Conservation (phyloP, 768 basidiomycete genomes). For the Podaxis pistillaris region DNA sequence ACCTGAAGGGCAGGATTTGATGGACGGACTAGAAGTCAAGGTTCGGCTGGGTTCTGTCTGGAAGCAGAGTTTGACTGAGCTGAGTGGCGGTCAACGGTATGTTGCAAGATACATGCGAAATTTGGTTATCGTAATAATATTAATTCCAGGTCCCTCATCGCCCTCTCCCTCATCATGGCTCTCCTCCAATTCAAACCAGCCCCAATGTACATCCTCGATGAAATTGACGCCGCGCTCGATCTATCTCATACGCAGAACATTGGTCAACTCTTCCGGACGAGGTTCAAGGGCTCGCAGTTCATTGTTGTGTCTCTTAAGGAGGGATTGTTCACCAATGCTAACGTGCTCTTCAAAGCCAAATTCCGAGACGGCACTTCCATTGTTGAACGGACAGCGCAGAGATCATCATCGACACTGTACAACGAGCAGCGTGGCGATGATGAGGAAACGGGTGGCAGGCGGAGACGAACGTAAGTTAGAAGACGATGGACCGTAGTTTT, state of each 20-base stretch:
- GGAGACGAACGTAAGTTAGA: conserved; percentile 24
- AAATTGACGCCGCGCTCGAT: conserved; percentile 97
- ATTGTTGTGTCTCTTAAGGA: conserved; percentile 98
- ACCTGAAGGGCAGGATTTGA: conserved; percentile 90
- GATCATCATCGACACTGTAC: conserved; percentile 56
- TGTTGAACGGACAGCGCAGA: conserved; percentile 76
- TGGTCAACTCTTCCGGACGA: conserved; percentile 93
- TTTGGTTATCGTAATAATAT: neutral
- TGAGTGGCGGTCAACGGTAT: conserved; percentile 95
- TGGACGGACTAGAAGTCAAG: conserved; percentile 96
- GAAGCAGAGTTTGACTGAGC: conserved; percentile 96
- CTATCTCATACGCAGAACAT: conserved; percentile 97
- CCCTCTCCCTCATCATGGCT: conserved; percentile 97
- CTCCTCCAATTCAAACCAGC: conserved; percentile 99
- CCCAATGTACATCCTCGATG: conserved; percentile 99
- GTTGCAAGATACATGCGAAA: conserved; percentile 21
- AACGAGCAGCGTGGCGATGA: conserved; percentile 24
- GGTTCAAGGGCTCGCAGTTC: conserved; percentile 99
- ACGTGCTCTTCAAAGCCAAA: conserved; percentile 89
- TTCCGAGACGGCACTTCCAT: conserved; percentile 94
- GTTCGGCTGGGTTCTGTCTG: conserved; percentile 92
- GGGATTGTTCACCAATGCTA: conserved; percentile 96
- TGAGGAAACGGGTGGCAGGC: conserved; percentile 28
- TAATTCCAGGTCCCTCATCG: conserved; percentile 81
- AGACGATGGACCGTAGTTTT: neutral